Evolutionary conservation across 2,329 filamentous ascomycete species (phyloP).

Genomic region (Chlorencoelia australis): DNA sequence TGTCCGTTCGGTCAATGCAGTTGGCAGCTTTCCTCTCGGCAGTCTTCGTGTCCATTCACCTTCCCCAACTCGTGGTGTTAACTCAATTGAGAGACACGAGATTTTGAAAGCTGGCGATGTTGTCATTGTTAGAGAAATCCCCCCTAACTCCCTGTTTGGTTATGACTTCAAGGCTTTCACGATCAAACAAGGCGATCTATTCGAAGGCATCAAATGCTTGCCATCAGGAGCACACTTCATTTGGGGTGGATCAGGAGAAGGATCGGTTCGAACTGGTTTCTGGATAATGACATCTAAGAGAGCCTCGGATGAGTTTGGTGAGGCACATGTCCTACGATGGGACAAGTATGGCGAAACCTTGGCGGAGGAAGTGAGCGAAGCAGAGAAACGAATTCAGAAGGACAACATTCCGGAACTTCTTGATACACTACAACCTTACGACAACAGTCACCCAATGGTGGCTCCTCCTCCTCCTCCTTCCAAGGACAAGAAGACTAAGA

Average conservation of each 20-base stretch:
- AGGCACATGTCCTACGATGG: conserved; percentile 41
- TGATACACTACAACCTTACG: conserved; percentile 19
- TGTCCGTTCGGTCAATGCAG: conserved; percentile 25
- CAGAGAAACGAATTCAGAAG: conserved; percentile 37
- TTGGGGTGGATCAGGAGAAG: conserved; percentile 43
- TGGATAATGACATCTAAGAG: conserved; percentile 36
- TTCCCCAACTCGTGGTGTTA: conserved; percentile 14
- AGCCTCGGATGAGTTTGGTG: conserved; percentile 20
- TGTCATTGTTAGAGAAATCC: conserved; percentile 42
- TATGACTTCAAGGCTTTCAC: conserved; percentile 33
- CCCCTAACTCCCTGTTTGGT: conserved; percentile 24
- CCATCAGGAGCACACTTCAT: conserved; percentile 48
- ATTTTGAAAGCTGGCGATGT: conserved; percentile 34
- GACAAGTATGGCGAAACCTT: conserved; percentile 46
- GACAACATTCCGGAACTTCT: conserved; percentile 25
- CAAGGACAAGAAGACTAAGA: too few species aligned
- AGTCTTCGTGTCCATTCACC: conserved; percentile 31
- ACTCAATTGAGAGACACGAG: conserved; percentile 11
- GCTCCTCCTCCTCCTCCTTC: conserved; percentile 2
- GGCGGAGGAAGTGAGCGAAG: conserved; percentile 34
- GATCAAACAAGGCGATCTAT: conserved; percentile 37
- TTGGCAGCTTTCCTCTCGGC: conserved; percentile 32
- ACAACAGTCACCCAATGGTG: background rate
- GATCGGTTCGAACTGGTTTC: conserved; percentile 43
- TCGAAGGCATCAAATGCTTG: conserved; percentile 45